Conservation (phyloP, 2,329 filamentous ascomycete genomes). For the Aspergillus jensenii region DNA sequence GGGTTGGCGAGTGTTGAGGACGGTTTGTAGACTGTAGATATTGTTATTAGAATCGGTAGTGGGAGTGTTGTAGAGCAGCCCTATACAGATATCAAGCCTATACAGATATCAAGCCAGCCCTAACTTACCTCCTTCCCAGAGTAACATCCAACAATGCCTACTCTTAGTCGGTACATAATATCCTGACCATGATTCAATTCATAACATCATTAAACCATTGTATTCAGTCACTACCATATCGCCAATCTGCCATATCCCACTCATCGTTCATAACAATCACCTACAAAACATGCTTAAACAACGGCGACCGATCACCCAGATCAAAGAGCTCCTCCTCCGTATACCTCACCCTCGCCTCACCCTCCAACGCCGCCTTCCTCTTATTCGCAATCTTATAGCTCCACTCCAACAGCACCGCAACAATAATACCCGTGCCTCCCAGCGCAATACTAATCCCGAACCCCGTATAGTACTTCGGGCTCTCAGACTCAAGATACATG, state of each 20-base stretch:
- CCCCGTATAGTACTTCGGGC: constrained; percentile 22
- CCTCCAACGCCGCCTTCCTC: constrained; percentile 23
- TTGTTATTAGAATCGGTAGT: no score
- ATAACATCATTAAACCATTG: no score
- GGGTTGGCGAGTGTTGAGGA: constrained; percentile 43
- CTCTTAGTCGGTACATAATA: no score
- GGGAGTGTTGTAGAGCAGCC: no score
- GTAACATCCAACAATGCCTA: no score
- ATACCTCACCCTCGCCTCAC: constrained; percentile 35
- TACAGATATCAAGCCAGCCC: no score
- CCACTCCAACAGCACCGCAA: constrained; percentile 20
- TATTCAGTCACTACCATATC: no score
- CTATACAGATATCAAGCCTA: no score
- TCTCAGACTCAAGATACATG: constrained; percentile 24
- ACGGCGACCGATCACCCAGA: constrained; percentile 43
- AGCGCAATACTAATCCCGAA: constrained; percentile 24
- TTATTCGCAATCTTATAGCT: constrained; percentile 22
- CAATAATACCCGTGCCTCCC: constrained; percentile 17
- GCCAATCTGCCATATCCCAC: no score
- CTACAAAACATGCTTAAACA: constrained; percentile 37
- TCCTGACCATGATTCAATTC: no score
- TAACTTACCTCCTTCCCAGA: no score
- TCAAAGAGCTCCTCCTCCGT: constrained; percentile 41
- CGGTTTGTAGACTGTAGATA: background rate
- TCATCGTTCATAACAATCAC: background rate